Percentiles rank a stretch among this genome's conserved stretches.
Evolutionary conservation across 768 basidiomycete species (phyloP).

Genomic region (Punctularia strigosozonata): DNA sequence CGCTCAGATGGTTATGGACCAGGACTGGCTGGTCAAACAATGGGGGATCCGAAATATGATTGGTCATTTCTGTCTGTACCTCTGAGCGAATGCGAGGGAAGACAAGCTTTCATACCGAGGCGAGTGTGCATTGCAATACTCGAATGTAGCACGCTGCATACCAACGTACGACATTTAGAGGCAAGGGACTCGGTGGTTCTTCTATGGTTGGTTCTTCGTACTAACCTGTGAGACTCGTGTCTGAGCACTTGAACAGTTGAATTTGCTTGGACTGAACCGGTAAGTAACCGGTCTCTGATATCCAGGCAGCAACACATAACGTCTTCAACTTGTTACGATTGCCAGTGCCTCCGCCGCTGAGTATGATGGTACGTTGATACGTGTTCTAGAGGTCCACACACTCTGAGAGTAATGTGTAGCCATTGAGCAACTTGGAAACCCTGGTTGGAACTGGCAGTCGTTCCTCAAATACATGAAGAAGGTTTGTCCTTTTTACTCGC

Average conservation of each 20-base stretch:
- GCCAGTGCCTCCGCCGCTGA: conserved; percentile 5
- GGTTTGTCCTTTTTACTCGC: conserved; percentile 4
- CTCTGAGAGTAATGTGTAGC: neutral
- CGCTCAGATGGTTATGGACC: too few species aligned
- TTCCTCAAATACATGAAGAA: conserved; percentile 13
- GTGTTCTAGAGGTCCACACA: neutral
- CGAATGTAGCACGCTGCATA: too few species aligned
- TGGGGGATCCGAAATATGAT: conserved; percentile 9
- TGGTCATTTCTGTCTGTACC: conserved; percentile 11
- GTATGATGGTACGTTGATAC: too few species aligned
- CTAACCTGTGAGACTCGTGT: neutral
- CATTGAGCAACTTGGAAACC: conserved; percentile 13
- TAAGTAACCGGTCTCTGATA: too few species aligned
- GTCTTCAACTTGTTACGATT: too few species aligned
- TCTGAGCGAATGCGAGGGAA: conserved; percentile 6
- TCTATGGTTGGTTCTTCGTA: conserved; percentile 4
- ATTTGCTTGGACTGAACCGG: too few species aligned
- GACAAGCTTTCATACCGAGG: conserved; percentile 5
- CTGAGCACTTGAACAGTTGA: conserved; percentile 3
- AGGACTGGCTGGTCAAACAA: conserved; percentile 1
- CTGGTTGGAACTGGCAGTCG: conserved; percentile 16
- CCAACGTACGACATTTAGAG: too few species aligned
- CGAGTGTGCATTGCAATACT: too few species aligned
- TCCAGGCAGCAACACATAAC: too few species aligned
- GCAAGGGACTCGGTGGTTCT: conserved; percentile 9